A percentile compares a stretch with the other conserved stretches of the same genome.
Evolutionary conservation across 805 yeast genomes (phyloP).

Genomic region (Ogataea philodendri): DNA sequence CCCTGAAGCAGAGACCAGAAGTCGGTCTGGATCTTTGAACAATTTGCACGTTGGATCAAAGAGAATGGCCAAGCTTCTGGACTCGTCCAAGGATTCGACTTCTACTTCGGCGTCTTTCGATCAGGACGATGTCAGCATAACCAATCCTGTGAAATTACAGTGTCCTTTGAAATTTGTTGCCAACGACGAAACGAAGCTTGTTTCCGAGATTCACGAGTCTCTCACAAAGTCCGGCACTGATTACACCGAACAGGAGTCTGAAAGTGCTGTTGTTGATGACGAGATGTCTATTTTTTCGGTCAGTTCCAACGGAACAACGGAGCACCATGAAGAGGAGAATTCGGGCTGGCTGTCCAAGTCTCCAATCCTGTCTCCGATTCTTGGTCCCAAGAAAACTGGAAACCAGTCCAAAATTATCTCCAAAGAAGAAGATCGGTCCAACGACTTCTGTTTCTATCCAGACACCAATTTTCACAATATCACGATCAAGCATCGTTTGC

Average conservation of each 20-base stretch:
- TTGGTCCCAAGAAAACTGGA: constrained; percentile 19
- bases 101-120: constrained; percentile 1
- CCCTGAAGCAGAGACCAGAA: constrained; percentile 10
- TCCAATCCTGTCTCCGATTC: constrained; percentile 20
- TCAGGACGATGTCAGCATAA: constrained; percentile 32
- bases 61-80: constrained; percentile 25
- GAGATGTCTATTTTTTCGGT: constrained; percentile 30
- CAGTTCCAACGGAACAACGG: constrained; percentile 23
- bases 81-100: constrained; percentile 10
- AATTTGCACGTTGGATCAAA: constrained; percentile 11
- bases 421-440: constrained; percentile 19
- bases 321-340: constrained; percentile 14
- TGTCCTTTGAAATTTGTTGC: constrained; percentile 36
- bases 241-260: constrained; percentile 24
- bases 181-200: constrained; percentile 31
- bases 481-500: constrained; percentile 64
- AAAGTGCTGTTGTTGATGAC: constrained; percentile 16
- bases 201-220: constrained; percentile 28
- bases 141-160: constrained; percentile 38
- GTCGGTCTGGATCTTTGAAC: constrained; percentile 22
- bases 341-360: constrained; percentile 26
- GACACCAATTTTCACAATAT: constrained; percentile 64
- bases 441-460: constrained; percentile 45
- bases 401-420: constrained; percentile 12
- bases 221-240: constrained; percentile 26